A percentile compares a stretch with the other conserved stretches of the same genome.
Conservation (phyloP, 208 protist species). For the Cochliopodium minus region DNA sequence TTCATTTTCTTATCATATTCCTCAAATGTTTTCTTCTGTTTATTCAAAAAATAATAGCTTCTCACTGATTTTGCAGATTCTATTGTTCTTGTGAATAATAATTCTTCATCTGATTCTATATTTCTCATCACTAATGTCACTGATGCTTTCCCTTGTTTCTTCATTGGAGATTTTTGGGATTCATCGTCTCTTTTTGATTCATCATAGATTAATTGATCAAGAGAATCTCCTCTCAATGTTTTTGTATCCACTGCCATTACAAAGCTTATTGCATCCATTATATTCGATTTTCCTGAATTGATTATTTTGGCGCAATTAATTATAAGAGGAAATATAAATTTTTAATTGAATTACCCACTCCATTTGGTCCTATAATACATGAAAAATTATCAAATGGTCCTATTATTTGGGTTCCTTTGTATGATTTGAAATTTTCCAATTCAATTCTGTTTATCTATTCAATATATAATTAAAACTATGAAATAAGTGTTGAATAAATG, state of each 20-base stretch:
- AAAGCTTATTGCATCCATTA: slow-evolving; percentile 96
- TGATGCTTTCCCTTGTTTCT: slow-evolving; percentile 23
- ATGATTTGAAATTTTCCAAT: slow-evolving; percentile 96
- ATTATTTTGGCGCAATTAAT: background rate
- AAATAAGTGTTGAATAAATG: no score
- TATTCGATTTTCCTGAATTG: slow-evolving; percentile 72
- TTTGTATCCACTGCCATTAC: slow-evolving; percentile 64
- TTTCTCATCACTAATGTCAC: slow-evolving; percentile 50
- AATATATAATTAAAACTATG: no score
- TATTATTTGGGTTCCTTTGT: slow-evolving; percentile 68
- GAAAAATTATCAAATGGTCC: slow-evolving; percentile 90
- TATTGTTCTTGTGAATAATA: slow-evolving; percentile 20
- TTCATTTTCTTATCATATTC: slow-evolving; percentile 57
- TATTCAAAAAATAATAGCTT: slow-evolving; percentile 51
- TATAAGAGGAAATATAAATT: background rate
- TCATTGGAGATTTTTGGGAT: background rate
- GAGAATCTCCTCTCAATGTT: slow-evolving; percentile 48
- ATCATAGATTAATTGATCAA: slow-evolving; percentile 69
- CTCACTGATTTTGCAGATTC: slow-evolving; percentile 25
- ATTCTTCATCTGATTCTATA: slow-evolving; percentile 1
- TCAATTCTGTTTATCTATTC: no score
- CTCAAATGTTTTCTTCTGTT: slow-evolving; percentile 39
- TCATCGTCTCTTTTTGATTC: background rate
- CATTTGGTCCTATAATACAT: slow-evolving; percentile 96
- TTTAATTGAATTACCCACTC: slow-evolving; percentile 42